Percentiles rank a stretch among this genome's conserved stretches.
These are phyloP conservation scores for Pyrenochaeta sp. DNA, from an alignment of 2,329 filamentous ascomycete species.

Conservation along the genomic window DNA sequence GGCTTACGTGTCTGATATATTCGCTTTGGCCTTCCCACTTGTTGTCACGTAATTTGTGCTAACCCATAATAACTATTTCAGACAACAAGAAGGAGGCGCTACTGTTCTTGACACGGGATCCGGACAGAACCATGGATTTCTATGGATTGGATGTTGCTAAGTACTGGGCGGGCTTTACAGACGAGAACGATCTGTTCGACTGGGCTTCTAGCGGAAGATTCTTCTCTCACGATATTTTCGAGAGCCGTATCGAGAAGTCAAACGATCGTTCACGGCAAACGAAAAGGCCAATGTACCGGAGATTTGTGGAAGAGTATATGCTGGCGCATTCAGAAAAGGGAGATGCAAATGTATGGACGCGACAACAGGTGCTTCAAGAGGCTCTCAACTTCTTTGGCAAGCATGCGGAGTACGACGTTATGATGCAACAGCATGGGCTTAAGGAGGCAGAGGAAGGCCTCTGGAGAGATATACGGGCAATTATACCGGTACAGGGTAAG, in stretches of 20 bases:
- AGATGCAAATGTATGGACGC: conserved; percentile 22
- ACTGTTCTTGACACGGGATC: conserved; percentile 68
- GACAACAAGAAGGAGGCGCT: conserved; percentile 65
- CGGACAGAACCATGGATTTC: conserved; percentile 66
- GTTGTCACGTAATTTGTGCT: neutral
- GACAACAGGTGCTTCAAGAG: conserved; percentile 61
- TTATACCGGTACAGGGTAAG: conserved; percentile 35
- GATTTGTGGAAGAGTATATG: conserved; percentile 72
- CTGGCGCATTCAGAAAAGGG: conserved; percentile 58
- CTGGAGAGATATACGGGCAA: conserved; percentile 56
- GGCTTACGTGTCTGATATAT: too few species aligned
- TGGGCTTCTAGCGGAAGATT: conserved; percentile 68
- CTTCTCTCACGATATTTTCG: conserved; percentile 59
- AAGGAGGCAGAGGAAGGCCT: conserved; percentile 51
- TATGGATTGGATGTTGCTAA: conserved; percentile 64
- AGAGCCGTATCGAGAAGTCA: conserved; percentile 45
- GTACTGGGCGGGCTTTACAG: conserved; percentile 66
- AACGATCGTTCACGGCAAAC: conserved; percentile 67
- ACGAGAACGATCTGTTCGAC: conserved; percentile 65
- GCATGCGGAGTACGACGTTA: conserved; percentile 55
- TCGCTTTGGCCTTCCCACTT: neutral
- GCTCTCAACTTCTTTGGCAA: conserved; percentile 64
- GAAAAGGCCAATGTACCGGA: conserved; percentile 64
- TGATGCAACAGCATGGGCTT: conserved; percentile 49
- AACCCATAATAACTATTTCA: neutral